Evolutionary conservation across 805 yeast species (phyloP), one percentile per base, ranked within the genome.

Genomic region (Candida saitoana): DNA sequence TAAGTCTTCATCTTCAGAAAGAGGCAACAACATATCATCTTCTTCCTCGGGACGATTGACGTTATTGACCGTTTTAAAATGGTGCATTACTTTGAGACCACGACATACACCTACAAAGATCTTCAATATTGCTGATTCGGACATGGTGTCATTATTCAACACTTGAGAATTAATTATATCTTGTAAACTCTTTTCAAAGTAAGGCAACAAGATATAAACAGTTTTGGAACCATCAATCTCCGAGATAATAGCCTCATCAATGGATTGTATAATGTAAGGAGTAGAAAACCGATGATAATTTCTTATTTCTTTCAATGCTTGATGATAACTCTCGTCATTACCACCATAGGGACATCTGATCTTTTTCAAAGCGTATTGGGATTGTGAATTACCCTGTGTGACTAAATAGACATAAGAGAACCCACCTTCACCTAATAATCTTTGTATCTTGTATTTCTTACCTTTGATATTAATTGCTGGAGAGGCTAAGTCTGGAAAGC

Each of bases 391-490:
- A 34, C 69, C 67, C 48, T 57, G 58, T 12, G 79, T 71, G 3
- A 89, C 95, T 17, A 88, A 67, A 55, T 90, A 90, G 6, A 87
- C 96, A 51, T 84, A 88, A 0, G 95, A 82, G 56, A 84, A 85
- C 11, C 93, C 95, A 2, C 96, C 95, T 65, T 89, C 97, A 7
- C 96, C 96, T 5, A 90, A 67, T n/a, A 90, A 71, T 45, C 79
- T 74, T 41, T 80, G 63, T 14, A 90, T 82, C 51, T 69, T 71
- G 65, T 83, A 86, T 37, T 69, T 67, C 29, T 77, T 71, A 42
- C 78, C 77, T 58, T 85, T 84, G 48, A 90, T 76, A 14, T 69
- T 55, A 8, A 89, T 64, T 6, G 72, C 71, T 1, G 93, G 90
- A 12, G 76, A 57, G 35, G 71, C 58, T 22, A 59, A 41, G 40